Conservation (phyloP, 306 rosid species). For the Pyrus communis region DNA sequence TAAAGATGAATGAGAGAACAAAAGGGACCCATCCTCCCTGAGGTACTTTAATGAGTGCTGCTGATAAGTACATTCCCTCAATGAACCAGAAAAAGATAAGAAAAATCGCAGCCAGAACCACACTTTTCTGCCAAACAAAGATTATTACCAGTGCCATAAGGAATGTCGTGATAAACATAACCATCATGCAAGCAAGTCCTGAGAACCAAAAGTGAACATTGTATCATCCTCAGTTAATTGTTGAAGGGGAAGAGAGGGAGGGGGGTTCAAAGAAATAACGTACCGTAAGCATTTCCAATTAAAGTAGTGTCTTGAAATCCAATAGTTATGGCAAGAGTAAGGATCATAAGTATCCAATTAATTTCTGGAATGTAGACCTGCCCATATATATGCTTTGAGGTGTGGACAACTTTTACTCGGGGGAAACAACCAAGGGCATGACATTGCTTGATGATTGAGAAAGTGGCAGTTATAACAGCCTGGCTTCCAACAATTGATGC, state of each 20-base stretch:
- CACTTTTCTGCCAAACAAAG: conserved; percentile 71
- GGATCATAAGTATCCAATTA: conserved; percentile 86
- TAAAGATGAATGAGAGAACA: conserved; percentile 55
- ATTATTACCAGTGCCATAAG: conserved; percentile 66
- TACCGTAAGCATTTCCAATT: conserved; percentile 90
- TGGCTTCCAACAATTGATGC: conserved; percentile 92
- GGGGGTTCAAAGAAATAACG: conserved; percentile 3
- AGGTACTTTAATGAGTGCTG: conserved; percentile 77
- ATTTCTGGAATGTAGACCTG: conserved; percentile 89
- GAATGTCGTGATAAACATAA: conserved; percentile 72
- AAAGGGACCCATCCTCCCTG: conserved; percentile 94
- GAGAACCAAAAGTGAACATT: conserved; percentile 26
- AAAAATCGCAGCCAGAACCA: conserved; percentile 40
- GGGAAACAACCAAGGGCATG: conserved; percentile 96
- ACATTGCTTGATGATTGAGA: conserved; percentile 80
- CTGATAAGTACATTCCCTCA: conserved; percentile 66
- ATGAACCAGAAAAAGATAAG: conserved; percentile 64
- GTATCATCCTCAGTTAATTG: background rate
- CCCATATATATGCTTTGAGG: conserved; percentile 72
- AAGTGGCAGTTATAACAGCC: conserved; percentile 84
- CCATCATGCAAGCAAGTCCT: conserved; percentile 83
- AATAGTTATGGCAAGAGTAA: conserved; percentile 71
- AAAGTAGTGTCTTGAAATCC: conserved; percentile 76
- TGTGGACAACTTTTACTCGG: conserved; percentile 81
- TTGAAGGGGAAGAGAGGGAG: background rate